Evolutionary conservation across 2,329 filamentous ascomycete genomes (phyloP), one percentile per base, ranked within the genome.

Genomic region (Fusarium euwallaceae): DNA sequence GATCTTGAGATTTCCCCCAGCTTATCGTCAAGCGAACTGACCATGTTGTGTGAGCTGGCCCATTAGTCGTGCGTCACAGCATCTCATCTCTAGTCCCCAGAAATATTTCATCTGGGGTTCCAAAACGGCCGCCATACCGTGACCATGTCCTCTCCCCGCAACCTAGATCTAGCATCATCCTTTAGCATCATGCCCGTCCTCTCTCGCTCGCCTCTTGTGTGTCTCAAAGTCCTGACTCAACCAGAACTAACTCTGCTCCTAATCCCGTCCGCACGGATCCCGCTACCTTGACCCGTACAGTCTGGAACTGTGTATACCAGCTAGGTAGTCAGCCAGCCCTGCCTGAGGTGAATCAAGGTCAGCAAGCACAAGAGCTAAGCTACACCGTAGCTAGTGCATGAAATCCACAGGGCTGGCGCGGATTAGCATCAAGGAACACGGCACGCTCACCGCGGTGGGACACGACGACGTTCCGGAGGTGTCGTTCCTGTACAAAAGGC

Each of bases 371-470:
- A 62, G 27, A 45, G 34, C 36, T 63, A 22, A 51, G 41, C 48
- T 64, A 64, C 34, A 45, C 59, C 41, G 60, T 62, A 48, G 41
- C 60, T 48, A 62, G 60, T 36, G 60, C 60, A 51, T 45, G n/a
- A 37, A 61, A 61, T 60, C 64, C 34, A 59, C 66, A 74, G 64
- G 66, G 63, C 59, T 65, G 53, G 43, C 36, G 41, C n/a, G 24
- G 48, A 66, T 56, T 56, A 11, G 45, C 61, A 51, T 48, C 45
- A 59, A 69, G 59, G 69, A 41, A 59, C 59, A 64, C 41, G 36
- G 59, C 56, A 67, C 64, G 48, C 66, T 77, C 75, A 76, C 72
- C 75, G 62, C 60, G 61, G 51, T 72, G 68, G 63, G 56, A 69
- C 70, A 27, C 27, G 27, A 45, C 62, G 22, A 56, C 53, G 29